phyloP scores from a whole-genome alignment of 2,329 filamentous ascomycete genomes.

The Paraphaeosphaeria sporulosa region DNA sequence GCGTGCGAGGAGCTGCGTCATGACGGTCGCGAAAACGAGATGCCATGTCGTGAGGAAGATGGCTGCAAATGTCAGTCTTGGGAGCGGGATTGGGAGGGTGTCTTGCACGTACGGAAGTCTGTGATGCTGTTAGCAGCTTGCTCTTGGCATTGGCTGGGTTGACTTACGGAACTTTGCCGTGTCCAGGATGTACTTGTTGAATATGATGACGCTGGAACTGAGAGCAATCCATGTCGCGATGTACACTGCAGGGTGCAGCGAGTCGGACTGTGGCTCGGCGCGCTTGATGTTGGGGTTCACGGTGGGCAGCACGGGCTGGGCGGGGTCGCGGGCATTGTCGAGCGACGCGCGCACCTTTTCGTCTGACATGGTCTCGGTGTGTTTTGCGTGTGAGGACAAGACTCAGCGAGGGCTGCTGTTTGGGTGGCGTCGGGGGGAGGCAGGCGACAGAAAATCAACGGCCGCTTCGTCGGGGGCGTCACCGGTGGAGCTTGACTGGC shows the following conservation, averaged over 20 bases:
- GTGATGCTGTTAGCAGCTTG: conserved; percentile 36
- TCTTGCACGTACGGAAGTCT: conserved; percentile 56
- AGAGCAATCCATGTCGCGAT: conserved; percentile 89
- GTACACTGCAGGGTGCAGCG: conserved; percentile 84
- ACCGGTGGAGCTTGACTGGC: conserved; percentile 24
- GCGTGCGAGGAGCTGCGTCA: conserved; percentile 91
- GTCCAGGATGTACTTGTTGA: conserved; percentile 98
- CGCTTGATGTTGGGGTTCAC: conserved; percentile 77
- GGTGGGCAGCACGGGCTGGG: conserved; percentile 74
- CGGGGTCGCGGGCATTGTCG: conserved; percentile 71
- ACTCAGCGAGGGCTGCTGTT: conserved; percentile 22
- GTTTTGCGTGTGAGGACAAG: conserved; percentile 28
- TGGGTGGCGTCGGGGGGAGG: conserved; percentile 16
- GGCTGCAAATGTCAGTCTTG: conserved; percentile 58
- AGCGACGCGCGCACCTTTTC: conserved; percentile 85
- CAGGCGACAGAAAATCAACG: conserved; percentile 14
- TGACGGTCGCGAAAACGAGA: conserved; percentile 87
- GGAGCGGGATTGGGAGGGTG: background rate
- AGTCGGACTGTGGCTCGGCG: conserved; percentile 64
- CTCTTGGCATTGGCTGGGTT: conserved; percentile 3
- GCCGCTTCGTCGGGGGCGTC: conserved; percentile 25
- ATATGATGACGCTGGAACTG: conserved; percentile 93
- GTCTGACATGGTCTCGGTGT: conserved; percentile 62
- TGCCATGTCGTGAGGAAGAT: conserved; percentile 91
- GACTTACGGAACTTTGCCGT: conserved; percentile 81